Base-by-base conservation (phyloP, 257 asterid genomes). In the Jasminum sambac region DNA sequence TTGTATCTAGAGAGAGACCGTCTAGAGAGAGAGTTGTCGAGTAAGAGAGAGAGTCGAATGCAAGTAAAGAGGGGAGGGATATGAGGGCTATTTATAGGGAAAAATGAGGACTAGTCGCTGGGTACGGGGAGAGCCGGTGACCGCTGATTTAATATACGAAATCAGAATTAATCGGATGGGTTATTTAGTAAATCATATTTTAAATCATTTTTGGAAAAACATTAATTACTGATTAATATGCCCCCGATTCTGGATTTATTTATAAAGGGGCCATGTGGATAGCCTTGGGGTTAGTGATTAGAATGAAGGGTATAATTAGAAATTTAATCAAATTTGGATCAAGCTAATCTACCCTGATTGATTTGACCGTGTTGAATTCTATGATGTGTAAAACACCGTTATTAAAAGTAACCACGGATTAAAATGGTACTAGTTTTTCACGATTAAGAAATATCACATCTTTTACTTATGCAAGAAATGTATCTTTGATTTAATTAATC, bases 61-160 rank as follows among this genome's bases (percentile, higher is more conserved):
- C 77, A 50, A 74, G 19, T 58, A 40, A 55, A 2, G 12, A 8
- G n/a, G 19, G 77, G 48, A 61, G 17, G 76, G 74, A 13, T 66
- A 42, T 23, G 77, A 66, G 83, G 85, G 89, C 78, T 84, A 85
- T 90, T 86, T 90, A 90, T 90, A 90, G 96, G 88, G 75, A 79
- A 80, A 37, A 48, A 63, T 4, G 67, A 68, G 83, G 84, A 77
- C 70, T 61, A 13, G 25, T 40, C 64, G 79, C 87, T 75, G 82
- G 83, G 77, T 73, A 78, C 79, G 48, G 83, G 77, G 12, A 11
- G 7, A 60, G 40, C 86, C 81, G 74, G 84, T 81, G 43, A 39
- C 80, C 79, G 75, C 64, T 58, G 25, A 77, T 73, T 79, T 76
- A 68, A 46, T 30, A 59, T 80, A 19, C 81, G 79, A 74, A 74